phyloP scores from a whole-genome alignment of 371 early-diverging fungal species.

The Apophysomyces elegans region DNA sequence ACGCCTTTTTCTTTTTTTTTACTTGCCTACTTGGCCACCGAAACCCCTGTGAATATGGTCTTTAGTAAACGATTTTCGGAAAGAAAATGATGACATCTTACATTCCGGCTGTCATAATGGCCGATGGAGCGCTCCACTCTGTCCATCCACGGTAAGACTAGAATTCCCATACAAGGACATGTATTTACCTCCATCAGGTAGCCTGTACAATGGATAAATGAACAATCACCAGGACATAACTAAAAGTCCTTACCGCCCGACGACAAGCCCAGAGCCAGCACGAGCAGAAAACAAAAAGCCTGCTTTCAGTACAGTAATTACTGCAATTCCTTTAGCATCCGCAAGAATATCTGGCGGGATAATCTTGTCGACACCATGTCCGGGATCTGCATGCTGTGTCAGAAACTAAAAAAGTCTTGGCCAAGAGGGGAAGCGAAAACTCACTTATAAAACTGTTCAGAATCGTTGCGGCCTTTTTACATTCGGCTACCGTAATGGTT shows the following conservation, averaged over 20 bases:
- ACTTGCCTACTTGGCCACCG: constrained; percentile 30
- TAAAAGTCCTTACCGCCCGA: constrained; percentile 62
- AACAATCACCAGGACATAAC: not conserved
- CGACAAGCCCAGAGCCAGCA: constrained; percentile 90
- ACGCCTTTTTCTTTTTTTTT: not conserved
- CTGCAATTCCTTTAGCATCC: constrained; percentile 89
- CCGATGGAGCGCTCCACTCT: constrained; percentile 32
- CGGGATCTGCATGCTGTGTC: constrained; percentile 50
- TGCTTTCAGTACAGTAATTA: constrained; percentile 90
- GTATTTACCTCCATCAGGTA: constrained; percentile 7
- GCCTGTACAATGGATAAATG: not conserved
- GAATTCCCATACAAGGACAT: not conserved
- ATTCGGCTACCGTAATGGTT: constrained; percentile 55
- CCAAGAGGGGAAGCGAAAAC: constrained; percentile 1
- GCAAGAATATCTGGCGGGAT: constrained; percentile 75
- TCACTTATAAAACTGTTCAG: constrained; percentile 75
- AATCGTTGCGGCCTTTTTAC: constrained; percentile 77
- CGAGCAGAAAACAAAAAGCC: constrained; percentile 93
- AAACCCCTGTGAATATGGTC: constrained; percentile 15
- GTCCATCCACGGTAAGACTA: not conserved
- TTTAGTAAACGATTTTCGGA: not conserved
- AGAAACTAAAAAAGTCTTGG: not conserved
- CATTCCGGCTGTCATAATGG: constrained; percentile 28
- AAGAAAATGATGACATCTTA: not conserved
- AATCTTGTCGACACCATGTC: constrained; percentile 72